Evolutionary conservation across 352 stramenopile species (phyloP), one percentile per base, ranked within the genome.

Genomic region (Globisporangium acanthophoron): DNA sequence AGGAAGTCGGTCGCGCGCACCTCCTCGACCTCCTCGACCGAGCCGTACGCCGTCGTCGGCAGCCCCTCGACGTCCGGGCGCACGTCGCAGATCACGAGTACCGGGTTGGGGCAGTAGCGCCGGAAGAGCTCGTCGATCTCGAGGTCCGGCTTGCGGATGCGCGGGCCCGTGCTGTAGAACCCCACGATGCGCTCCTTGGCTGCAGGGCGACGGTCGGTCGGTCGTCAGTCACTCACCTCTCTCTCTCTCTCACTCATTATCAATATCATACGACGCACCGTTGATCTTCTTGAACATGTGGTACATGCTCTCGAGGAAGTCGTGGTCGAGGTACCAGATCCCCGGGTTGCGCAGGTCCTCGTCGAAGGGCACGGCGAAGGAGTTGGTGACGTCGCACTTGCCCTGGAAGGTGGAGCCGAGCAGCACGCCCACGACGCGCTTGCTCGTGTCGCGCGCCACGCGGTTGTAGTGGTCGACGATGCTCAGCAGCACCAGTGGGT

Each of bases 261-360:
- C 21, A 24, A 24, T 24, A 24, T 24, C 21, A 24, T 24, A 24
- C 21, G 21, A 80, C 73, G 63, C 63, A 88, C 79, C 85, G 61
- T 94, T 96, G 59, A 97, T 96, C 74, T 97, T 97, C 75, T 94
- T 96, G 71, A 97, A 97, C 90, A 97, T 98, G 53, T 71, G 64
- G 62, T 89, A 96, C 97, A 99, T 99, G 69, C 83, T 99, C 71
- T 99, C 97, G 43, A 99, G 76, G 68, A 98, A 99, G 79, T 99
- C 98, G 77, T 99, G 97, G 84, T 99, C 97, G 45, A 99, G 77
- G 77, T 99, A 99, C 92, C 98, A 99, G 53, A 99, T 98, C 21
- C 78, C 80, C 40, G 92, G 90, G 78, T 99, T 98, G 56, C 95
- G 94, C 50, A 96, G 73, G 69, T 99, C 97, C 79, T 99, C 97